These are phyloP conservation scores for Mortierella sp. DNA, from an alignment of 371 early-diverging fungal species.

Conservation along the genomic window DNA sequence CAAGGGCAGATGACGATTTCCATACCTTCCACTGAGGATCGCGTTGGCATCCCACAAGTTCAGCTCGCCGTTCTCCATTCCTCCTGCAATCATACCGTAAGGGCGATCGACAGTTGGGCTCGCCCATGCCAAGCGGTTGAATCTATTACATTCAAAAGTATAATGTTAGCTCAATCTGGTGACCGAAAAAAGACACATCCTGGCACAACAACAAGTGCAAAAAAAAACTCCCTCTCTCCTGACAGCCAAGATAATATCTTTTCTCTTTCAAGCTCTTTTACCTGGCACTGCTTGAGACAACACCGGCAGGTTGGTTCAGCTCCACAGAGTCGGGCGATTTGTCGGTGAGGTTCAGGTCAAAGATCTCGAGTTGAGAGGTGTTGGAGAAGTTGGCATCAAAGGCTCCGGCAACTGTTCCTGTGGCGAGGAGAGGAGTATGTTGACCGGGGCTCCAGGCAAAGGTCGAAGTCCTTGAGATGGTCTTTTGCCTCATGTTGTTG, in stretches of 20 bases:
- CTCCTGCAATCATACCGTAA: constrained; percentile 93
- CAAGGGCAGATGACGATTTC: not conserved
- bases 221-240: not conserved
- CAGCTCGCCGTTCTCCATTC: constrained; percentile 95
- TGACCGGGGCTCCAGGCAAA: constrained; percentile 89
- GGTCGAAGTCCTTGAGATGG: constrained; percentile 85
- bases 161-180: not conserved
- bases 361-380: constrained; percentile 92
- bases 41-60: constrained; percentile 89
- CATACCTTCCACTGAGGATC: constrained; percentile 76
- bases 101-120: constrained; percentile 66
- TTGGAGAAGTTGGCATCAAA: constrained; percentile 96
- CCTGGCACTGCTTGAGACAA: constrained; percentile 77
- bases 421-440: constrained; percentile 83
- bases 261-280: constrained; percentile 41
- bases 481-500: constrained; percentile 64
- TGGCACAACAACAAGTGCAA: too few relatives aligned
- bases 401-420: constrained; percentile 97
- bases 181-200: not conserved
- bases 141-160: constrained; percentile 59
- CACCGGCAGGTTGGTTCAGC: constrained; percentile 67
- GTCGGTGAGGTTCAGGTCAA: constrained; percentile 79
- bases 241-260: not conserved
- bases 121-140: constrained; percentile 94
- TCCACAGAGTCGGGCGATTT: constrained; percentile 49